phyloP scores from a whole-genome alignment of 2,329 filamentous ascomycete genomes.

The Beauveria pseudobassiana region DNA sequence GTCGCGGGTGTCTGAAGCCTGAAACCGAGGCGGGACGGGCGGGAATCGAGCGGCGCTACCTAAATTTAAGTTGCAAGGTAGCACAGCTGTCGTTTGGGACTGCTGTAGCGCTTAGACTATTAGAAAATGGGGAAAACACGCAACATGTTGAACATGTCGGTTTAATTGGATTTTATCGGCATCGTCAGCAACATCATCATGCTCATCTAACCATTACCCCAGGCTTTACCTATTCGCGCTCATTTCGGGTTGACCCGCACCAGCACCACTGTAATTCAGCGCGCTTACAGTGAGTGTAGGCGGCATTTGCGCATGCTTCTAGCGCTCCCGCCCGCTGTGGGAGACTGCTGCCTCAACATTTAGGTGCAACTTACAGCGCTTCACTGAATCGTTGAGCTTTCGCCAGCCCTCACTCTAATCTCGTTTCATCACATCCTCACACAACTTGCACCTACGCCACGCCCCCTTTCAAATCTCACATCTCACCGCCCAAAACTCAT shows the following conservation, averaged over 20 bases:
- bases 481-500: background rate
- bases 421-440: background rate
- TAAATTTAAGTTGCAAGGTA: no score
- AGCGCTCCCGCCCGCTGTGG: background rate
- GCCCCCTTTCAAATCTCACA: background rate
- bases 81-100: no score
- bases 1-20: background rate
- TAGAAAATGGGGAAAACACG: no score
- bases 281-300: background rate
- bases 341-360: background rate
- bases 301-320: background rate
- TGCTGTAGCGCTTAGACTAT: background rate
- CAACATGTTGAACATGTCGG: no score
- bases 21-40: background rate
- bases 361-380: no score
- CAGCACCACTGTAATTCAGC: background rate
- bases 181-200: no score
- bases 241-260: no score
- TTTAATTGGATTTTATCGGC: no score
- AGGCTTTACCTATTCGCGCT: no score
- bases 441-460: background rate
- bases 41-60: no score
- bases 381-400: background rate
- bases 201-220: no score
- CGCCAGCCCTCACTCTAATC: background rate